Percentiles rank a stretch among this genome's conserved stretches.
Evolutionary conservation across 805 yeast genomes (phyloP).

Genomic region (Teunomyces tritomae): DNA sequence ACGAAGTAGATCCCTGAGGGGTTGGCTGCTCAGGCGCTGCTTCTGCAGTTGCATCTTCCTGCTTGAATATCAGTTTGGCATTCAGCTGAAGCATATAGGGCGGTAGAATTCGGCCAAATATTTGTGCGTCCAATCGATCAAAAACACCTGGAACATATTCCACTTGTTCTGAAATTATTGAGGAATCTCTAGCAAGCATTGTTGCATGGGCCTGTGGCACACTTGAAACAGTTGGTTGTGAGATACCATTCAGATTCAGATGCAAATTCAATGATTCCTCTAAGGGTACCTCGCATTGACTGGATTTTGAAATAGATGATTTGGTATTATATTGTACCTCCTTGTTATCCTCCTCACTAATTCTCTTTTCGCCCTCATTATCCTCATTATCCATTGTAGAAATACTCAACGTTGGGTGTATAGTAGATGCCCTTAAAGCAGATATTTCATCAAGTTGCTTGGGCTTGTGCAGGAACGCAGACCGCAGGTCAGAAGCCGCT

Average conservation of each 20-base stretch:
- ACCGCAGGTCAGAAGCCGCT: not conserved
- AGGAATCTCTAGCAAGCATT: not conserved
- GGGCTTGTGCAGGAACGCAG: not conserved
- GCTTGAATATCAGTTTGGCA: not conserved
- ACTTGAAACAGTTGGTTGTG: not conserved
- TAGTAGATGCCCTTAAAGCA: not conserved
- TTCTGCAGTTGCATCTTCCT: not conserved
- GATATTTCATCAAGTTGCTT: not conserved
- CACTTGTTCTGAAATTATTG: slow-evolving; percentile 10
- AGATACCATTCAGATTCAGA: not conserved
- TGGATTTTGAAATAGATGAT: not conserved
- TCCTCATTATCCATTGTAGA: not conserved
- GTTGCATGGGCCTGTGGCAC: not conserved
- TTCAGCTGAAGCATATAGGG: slow-evolving; percentile 67
- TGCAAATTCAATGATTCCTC: not conserved
- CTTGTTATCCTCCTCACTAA: not conserved
- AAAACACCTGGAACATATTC: slow-evolving; percentile 76
- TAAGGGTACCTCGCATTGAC: not conserved
- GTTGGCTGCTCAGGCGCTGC: not conserved
- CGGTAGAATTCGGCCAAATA: slow-evolving; percentile 80
- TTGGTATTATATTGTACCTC: not conserved
- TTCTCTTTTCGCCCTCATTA: not conserved
- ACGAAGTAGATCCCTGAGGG: not conserved
- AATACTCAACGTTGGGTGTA: slow-evolving; percentile 1
- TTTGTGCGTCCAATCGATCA: slow-evolving; percentile 79